Evolutionary conservation across 2,329 filamentous ascomycete genomes (phyloP).

Genomic region (Fusarium sp.): DNA sequence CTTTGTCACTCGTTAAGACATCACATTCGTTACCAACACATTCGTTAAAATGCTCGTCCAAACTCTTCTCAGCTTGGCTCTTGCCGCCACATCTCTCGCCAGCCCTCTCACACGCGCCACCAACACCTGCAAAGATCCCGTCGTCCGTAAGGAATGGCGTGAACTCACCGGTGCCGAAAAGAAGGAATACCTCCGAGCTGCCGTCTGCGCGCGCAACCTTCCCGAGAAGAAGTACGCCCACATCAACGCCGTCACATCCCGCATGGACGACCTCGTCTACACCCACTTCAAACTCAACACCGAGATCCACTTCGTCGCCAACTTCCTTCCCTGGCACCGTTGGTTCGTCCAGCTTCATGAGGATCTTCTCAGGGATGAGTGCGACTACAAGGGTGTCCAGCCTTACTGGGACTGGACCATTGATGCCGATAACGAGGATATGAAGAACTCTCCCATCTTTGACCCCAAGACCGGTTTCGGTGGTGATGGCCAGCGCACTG

Average conservation of each 20-base stretch:
- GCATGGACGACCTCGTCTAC: slow-evolving; percentile 13
- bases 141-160: slow-evolving; percentile 23
- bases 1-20: slow-evolving; percentile 1
- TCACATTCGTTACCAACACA: slow-evolving; percentile 6
- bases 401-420: slow-evolving; percentile 29
- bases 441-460: slow-evolving; percentile 7
- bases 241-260: neutral
- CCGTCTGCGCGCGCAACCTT: slow-evolving; percentile 19
- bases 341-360: slow-evolving; percentile 24
- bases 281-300: slow-evolving; percentile 14
- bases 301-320: slow-evolving; percentile 19
- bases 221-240: neutral
- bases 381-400: slow-evolving; percentile 11
- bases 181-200: slow-evolving; percentile 15
- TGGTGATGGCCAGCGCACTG: neutral
- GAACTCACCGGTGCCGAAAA: slow-evolving; percentile 17
- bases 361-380: slow-evolving; percentile 16
- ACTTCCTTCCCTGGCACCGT: slow-evolving; percentile 18
- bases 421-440: slow-evolving; percentile 9
- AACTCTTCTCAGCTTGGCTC: slow-evolving; percentile 1
- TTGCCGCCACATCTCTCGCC: neutral
- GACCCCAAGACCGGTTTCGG: slow-evolving; percentile 20
- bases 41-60: slow-evolving; percentile 9
- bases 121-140: neutral
- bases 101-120: neutral